Percentiles rank a stretch among this genome's conserved stretches.
Conservation (phyloP, 495 filamentous ascomycete species). For the Baudoinia panamericana region DNA sequence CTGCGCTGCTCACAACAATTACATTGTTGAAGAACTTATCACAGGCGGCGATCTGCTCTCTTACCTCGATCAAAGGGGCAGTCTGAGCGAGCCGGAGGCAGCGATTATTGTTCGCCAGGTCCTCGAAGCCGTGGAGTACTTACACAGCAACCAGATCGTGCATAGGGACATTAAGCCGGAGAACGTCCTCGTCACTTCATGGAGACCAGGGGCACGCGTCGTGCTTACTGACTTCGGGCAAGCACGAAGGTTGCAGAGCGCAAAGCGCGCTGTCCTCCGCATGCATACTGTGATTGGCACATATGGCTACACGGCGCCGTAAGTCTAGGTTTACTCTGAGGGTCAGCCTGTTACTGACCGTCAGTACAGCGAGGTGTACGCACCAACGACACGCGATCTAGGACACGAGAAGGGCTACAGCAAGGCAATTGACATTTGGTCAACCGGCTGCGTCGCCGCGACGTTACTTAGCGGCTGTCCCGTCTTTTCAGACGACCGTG, state of each 20-base stretch:
- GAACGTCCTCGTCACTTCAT: slow-evolving; percentile 48
- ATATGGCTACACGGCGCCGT: slow-evolving; percentile 57
- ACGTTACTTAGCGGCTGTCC: slow-evolving; percentile 39
- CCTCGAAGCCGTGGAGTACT: slow-evolving; percentile 45
- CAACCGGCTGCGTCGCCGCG: slow-evolving; percentile 41
- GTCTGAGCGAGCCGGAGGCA: slow-evolving; percentile 39
- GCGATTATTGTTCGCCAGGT: slow-evolving; percentile 46
- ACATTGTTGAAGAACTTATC: slow-evolving; percentile 35
- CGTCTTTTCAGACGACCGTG: slow-evolving; percentile 27
- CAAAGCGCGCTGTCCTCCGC: slow-evolving; percentile 23
- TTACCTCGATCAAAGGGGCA: slow-evolving; percentile 39
- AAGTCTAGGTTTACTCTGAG: slow-evolving; percentile 26
- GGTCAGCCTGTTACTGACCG: not conserved
- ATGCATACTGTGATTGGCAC: slow-evolving; percentile 56
- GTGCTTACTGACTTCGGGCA: slow-evolving; percentile 66
- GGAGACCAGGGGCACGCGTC: slow-evolving; percentile 34
- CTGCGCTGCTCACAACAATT: slow-evolving; percentile 27
- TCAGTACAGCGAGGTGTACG: slow-evolving; percentile 6
- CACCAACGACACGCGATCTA: slow-evolving; percentile 3
- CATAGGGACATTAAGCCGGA: slow-evolving; percentile 63
- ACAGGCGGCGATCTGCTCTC: slow-evolving; percentile 54
- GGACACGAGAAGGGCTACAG: slow-evolving; percentile 40
- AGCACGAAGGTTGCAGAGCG: slow-evolving; percentile 24
- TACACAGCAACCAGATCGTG: slow-evolving; percentile 44
- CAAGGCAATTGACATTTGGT: slow-evolving; percentile 51